Evolutionary conservation across 805 yeast genomes (phyloP), one percentile per base, ranked within the genome.

Genomic region (Candida xiaguanensis): DNA sequence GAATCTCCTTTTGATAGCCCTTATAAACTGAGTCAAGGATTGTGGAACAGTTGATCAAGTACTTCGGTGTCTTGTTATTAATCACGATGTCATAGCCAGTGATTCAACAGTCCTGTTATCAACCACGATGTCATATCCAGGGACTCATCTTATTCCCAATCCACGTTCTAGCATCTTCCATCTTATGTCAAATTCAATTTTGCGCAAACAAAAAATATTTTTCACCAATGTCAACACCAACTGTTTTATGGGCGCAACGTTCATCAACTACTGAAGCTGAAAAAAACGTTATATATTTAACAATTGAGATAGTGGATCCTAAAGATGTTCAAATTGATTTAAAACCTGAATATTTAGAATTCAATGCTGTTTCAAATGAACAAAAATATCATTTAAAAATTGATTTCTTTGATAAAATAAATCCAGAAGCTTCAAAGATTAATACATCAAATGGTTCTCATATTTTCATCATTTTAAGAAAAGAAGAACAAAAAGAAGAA

Each of bases 211-310:
- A 13, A 15, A 14, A 28, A 13, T 16, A 8, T 28, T 25, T 25
- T 25, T 11, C 28, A 11, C 14, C 8, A 25, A 5, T 5, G 17
- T 31, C 17, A 19, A 49, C 59, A 34, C 78, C 82, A 34, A 67
- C 64, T 70, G 91, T 87, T 29, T 71, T 80, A 58, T 91, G 99
- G 99, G 98, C 99, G 9, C 99, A 91, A 72, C 86, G 99, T 65
- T 88, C 96, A 40, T 80, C 73, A 56, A 82, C 72, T n/a, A 62
- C 72, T 3, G 95, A 82, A 27, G 75, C 77, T 8, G 70, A 76
- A 22, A 90, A 86, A 64, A 91, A 91, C 62, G 56, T 88, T 26
- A 51, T 93, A 15, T 84, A 74, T 59, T 62, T 91, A 41, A 89
- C 95, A 0, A 75, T 91, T 39, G 73, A 76, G 44, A 78, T 86